Evolutionary conservation across 352 stramenopile species (phyloP), one percentile per base, ranked within the genome.

Genomic region (Phytopythium boreale): DNA sequence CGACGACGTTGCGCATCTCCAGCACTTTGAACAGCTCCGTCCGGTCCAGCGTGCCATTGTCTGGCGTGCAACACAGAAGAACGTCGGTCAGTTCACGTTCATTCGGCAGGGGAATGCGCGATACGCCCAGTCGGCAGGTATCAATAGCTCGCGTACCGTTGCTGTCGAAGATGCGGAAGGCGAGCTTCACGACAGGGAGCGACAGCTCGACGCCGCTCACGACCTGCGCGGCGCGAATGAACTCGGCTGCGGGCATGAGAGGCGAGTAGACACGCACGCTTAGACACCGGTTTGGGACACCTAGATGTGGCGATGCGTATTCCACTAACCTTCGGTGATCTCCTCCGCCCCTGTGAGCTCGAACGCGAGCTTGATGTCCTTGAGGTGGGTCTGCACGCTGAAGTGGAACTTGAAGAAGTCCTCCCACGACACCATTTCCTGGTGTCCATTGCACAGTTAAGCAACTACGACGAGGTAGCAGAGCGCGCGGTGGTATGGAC

Each of bases 371-470:
- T 89, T 84, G 70, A 93, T 93, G 56, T 90, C 82, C 14, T 75
- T 68, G 63, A 93, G 68, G 44, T 91, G 72, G 69, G 64, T 86
- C 64, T 91, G 78, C 20, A 93, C 80, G 64, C 85, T 70, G 58
- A 85, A 89, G 73, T 93, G 77, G 61, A 93, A 93, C 5, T 75
- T 70, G 58, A 75, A 88, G 56, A 91, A 91, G 49, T 93, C 80
- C 17, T 85, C 74, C 82, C 82, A 93, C 4, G 69, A 87, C 43
- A 91, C 80, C 26, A 80, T 62, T 39, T 80, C 77, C 77, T 89
- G 56, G 8, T 43, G 12, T 49, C 12, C 31, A 12, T 4, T 15
- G 22, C 22, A 15, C 19, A 2, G 14, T 29, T 27, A 7, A 49
- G 26, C 15, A 22, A 7, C 27, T n/a, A 3, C 50, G 17, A 9